Conservation (phyloP, 2,329 filamentous ascomycete species). For the Penicillium sp. region DNA sequence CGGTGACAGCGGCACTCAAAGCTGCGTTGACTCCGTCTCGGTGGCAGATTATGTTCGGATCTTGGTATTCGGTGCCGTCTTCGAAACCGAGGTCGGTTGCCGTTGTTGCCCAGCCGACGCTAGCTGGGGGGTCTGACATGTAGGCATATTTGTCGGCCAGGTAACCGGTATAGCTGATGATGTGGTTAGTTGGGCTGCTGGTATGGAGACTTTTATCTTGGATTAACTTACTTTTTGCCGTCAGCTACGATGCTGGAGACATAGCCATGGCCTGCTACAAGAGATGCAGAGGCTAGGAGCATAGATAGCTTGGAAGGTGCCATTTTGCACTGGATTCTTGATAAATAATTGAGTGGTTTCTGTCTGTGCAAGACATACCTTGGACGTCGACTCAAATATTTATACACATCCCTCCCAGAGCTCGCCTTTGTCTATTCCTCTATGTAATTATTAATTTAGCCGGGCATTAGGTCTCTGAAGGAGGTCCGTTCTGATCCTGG, state of each 20-base stretch:
- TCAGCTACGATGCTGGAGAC: constrained; percentile 32
- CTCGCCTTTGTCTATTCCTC: not conserved
- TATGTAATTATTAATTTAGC: not conserved
- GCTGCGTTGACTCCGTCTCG: constrained; percentile 50
- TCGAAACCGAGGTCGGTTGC: constrained; percentile 57
- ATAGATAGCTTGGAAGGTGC: constrained; percentile 26
- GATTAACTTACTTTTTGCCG: constrained; percentile 26
- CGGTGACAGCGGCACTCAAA: constrained; percentile 53
- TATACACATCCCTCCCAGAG: not conserved
- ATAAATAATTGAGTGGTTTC: not conserved
- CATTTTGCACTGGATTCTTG: constrained; percentile 17
- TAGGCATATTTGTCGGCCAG: constrained; percentile 35
- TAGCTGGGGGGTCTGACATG: constrained; percentile 35
- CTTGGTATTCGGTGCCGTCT: constrained; percentile 45
- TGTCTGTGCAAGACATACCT: not conserved
- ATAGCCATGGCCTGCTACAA: constrained; percentile 38
- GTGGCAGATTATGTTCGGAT: constrained; percentile 61
- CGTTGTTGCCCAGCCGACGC: constrained; percentile 55
- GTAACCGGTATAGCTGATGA: constrained; percentile 42
- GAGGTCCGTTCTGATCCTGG: constrained; percentile 16
- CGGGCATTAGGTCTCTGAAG: not conserved
- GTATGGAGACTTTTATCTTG: not conserved
- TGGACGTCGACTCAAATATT: not conserved
- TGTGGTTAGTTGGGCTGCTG: constrained; percentile 22
- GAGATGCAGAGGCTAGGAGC: constrained; percentile 29